These are phyloP conservation scores for Solanum hybrid DNA, from an alignment of 305 asterid genomes.

Conservation along the genomic window DNA sequence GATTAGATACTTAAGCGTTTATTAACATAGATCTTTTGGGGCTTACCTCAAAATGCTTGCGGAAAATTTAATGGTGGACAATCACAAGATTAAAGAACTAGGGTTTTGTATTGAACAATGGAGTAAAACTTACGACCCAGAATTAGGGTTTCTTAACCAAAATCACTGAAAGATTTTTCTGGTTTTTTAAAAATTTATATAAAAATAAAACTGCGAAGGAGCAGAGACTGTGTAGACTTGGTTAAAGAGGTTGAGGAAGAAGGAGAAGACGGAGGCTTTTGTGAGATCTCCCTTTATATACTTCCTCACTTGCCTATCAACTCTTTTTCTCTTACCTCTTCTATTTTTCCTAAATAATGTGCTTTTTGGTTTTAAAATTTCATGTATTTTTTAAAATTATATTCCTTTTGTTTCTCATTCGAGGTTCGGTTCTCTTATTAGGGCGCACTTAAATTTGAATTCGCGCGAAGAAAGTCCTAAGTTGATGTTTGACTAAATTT, in stretches of 20 bases:
- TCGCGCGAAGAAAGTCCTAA: background rate
- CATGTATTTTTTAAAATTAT: background rate
- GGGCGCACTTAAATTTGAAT: background rate
- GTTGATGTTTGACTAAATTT: background rate
- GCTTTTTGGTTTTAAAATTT: background rate
- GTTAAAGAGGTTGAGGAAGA: background rate
- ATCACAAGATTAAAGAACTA: background rate
- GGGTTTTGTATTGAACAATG: constrained; percentile 1
- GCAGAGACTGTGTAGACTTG: background rate
- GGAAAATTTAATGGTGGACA: background rate
- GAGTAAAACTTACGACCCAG: background rate
- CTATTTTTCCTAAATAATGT: background rate
- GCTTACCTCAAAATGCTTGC: constrained; percentile 11
- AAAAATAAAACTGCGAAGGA: background rate
- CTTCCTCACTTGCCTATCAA: background rate
- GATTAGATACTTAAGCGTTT: background rate
- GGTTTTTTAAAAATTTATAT: background rate
- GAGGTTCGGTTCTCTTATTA: background rate
- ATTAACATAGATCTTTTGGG: constrained; percentile 3
- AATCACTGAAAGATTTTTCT: background rate
- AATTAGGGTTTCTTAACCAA: background rate
- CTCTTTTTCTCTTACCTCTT: background rate
- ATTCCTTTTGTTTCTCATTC: background rate
- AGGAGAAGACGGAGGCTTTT: constrained; percentile 4
- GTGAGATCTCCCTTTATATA: background rate